A percentile compares a stretch with the other conserved stretches of the same genome.
Conservation (phyloP, 306 rosid species). For the Prunus davidiana region DNA sequence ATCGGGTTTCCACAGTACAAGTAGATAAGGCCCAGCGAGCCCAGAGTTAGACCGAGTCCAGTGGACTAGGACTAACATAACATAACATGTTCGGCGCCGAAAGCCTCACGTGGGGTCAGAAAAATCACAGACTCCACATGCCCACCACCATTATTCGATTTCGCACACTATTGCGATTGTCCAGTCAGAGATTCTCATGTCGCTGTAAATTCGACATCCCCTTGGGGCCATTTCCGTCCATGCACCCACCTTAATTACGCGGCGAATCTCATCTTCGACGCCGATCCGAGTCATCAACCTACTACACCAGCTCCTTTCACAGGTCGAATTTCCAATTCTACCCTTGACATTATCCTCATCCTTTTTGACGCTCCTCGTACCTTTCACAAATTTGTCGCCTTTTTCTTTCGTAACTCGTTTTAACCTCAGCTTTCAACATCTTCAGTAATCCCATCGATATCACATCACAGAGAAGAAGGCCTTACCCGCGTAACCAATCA, state of each 20-base stretch:
- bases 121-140: slow-evolving; percentile 24
- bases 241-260: neutral
- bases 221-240: slow-evolving; percentile 23
- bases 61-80: too few species aligned
- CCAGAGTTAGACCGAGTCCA: neutral
- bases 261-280: slow-evolving; percentile 23
- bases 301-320: neutral
- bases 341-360: slow-evolving; percentile 14
- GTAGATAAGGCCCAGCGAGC: neutral
- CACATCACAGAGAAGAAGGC: neutral
- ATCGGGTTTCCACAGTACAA: too few species aligned
- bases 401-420: neutral
- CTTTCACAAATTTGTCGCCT: slow-evolving; percentile 37
- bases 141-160: neutral
- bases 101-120: slow-evolving; percentile 21
- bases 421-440: slow-evolving; percentile 25
- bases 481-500: neutral
- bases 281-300: neutral
- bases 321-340: slow-evolving; percentile 16
- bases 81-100: neutral
- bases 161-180: neutral
- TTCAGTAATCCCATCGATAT: neutral
- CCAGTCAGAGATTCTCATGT: slow-evolving; percentile 8
- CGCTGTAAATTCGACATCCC: slow-evolving; percentile 26
- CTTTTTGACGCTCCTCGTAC: slow-evolving; percentile 17